Conservation (phyloP, 106 monocot species). For the Iris macrosiphon region DNA sequence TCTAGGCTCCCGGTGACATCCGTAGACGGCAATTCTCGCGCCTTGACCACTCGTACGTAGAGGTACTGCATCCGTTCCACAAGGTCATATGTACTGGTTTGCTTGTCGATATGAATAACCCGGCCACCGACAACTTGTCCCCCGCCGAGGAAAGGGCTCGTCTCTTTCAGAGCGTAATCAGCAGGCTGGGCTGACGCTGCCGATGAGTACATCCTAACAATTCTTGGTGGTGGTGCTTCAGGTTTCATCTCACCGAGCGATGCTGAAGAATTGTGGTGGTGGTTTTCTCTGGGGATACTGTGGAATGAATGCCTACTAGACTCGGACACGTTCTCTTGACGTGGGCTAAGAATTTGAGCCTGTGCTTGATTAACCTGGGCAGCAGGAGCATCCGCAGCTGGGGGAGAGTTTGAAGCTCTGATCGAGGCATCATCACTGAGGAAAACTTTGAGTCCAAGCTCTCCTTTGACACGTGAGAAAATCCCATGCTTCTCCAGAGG, state of each 20-base stretch:
- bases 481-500: slow-evolving; percentile 56
- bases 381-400: slow-evolving; percentile 28
- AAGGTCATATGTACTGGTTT: slow-evolving; percentile 31
- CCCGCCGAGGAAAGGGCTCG: slow-evolving; percentile 8
- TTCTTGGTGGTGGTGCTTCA: slow-evolving; percentile 17
- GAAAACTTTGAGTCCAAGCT: slow-evolving; percentile 52
- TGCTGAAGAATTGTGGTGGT: slow-evolving; percentile 19
- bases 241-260: slow-evolving; percentile 19
- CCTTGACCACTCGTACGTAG: slow-evolving; percentile 38
- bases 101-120: slow-evolving; percentile 18
- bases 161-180: slow-evolving; percentile 34
- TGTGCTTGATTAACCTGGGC: slow-evolving; percentile 5
- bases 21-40: slow-evolving; percentile 25
- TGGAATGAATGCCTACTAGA: slow-evolving; percentile 18
- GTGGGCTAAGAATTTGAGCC: background rate
- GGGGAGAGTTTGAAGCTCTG: slow-evolving; percentile 45
- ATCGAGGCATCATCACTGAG: slow-evolving; percentile 57
- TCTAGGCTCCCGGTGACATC: slow-evolving; percentile 31
- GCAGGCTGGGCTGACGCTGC: slow-evolving; percentile 9
- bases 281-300: slow-evolving; percentile 23
- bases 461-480: slow-evolving; percentile 61
- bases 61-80: slow-evolving; percentile 46
- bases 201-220: slow-evolving; percentile 26
- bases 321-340: slow-evolving; percentile 18
- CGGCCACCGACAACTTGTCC: slow-evolving; percentile 17